Evolutionary conservation across 2,329 filamentous ascomycete genomes (phyloP).

Genomic region (Phialophora expanda): DNA sequence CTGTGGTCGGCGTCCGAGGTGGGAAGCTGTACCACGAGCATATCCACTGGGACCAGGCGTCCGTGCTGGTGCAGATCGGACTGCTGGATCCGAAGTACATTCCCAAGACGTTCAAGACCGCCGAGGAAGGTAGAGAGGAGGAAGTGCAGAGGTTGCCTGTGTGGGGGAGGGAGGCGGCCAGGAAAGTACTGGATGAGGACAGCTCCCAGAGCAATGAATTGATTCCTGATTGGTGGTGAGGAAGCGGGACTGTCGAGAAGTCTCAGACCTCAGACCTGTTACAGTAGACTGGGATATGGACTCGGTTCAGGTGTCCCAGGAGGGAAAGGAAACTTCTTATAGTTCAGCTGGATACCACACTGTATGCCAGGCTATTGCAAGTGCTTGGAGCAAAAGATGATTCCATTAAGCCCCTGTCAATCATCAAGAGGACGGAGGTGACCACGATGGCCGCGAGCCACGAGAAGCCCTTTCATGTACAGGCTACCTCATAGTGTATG

Average conservation of each 20-base stretch:
- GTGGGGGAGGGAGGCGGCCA: conserved; percentile 48
- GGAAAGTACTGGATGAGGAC: conserved; percentile 49
- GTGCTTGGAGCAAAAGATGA: background rate
- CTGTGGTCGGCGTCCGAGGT: conserved; percentile 60
- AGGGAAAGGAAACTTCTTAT: background rate
- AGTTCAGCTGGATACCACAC: background rate
- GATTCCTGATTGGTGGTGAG: conserved; percentile 39
- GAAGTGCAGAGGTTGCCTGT: conserved; percentile 49
- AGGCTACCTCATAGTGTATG: background rate
- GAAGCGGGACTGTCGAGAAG: background rate
- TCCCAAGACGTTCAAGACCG: conserved; percentile 52
- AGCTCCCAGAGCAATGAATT: conserved; percentile 44
- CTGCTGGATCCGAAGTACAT: conserved; percentile 63
- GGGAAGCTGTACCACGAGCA: conserved; percentile 63
- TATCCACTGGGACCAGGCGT: conserved; percentile 68
- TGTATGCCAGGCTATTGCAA: background rate
- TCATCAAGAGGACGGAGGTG: background rate
- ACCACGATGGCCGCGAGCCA: background rate
- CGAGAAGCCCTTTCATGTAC: background rate
- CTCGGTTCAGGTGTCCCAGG: background rate
- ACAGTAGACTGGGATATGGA: background rate
- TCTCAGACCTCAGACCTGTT: background rate
- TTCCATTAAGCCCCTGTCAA: background rate
- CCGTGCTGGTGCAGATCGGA: conserved; percentile 64
- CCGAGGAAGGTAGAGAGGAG: conserved; percentile 37